Conservation (phyloP, 257 asterid species). For the Solanum clarkiae region DNA sequence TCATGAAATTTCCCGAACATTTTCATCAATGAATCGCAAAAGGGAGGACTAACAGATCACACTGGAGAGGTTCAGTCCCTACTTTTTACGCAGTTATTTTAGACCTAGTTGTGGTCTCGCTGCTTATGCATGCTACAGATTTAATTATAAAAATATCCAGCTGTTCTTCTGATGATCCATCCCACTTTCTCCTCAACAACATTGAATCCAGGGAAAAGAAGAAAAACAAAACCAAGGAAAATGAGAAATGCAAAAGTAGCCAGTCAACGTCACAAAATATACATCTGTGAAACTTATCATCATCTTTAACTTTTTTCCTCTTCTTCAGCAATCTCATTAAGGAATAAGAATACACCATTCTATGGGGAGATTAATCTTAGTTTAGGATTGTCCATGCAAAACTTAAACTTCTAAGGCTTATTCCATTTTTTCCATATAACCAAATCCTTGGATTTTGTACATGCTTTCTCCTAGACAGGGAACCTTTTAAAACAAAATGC, state of each 20-base stretch:
- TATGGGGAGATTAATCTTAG: neutral
- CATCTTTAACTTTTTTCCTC: neutral
- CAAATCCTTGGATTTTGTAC: neutral
- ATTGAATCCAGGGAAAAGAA: neutral
- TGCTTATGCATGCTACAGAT: neutral
- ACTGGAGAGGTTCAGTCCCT: neutral
- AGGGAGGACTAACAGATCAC: neutral
- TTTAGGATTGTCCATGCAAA: neutral
- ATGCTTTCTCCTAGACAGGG: neutral
- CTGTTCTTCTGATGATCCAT: neutral
- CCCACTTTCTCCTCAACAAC: neutral
- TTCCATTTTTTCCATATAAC: neutral
- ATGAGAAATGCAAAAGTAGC: neutral
- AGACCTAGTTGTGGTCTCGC: neutral
- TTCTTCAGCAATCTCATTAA: neutral
- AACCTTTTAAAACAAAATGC: neutral
- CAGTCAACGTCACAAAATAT: neutral
- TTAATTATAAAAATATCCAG: neutral
- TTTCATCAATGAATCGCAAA: neutral
- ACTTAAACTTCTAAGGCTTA: neutral
- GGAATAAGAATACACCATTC: neutral
- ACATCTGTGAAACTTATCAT: neutral
- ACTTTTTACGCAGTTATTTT: neutral
- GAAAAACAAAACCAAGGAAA: neutral
- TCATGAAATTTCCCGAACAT: neutral